phyloP scores from a whole-genome alignment of 495 filamentous ascomycete genomes.

The Cercophora newfieldiana region DNA sequence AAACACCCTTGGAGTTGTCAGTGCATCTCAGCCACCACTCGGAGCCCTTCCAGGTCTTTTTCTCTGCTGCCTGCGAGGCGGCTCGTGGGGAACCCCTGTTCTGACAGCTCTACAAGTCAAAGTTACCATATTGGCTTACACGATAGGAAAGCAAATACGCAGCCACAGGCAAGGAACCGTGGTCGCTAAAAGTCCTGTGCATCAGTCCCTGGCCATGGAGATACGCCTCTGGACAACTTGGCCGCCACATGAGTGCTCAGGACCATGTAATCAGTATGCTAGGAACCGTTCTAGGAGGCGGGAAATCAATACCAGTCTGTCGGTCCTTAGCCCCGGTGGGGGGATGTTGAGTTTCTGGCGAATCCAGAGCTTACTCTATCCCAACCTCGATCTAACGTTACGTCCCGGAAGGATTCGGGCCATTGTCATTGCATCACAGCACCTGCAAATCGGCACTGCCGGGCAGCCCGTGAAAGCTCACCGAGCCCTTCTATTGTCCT shows the following conservation, averaged over 20 bases:
- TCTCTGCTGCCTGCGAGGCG: background rate
- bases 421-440: background rate
- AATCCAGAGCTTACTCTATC: background rate
- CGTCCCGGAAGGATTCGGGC: background rate
- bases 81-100: constrained; percentile 9
- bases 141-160: background rate
- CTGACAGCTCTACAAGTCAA: background rate
- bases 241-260: too few species aligned
- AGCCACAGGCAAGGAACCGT: background rate
- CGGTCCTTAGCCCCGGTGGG: background rate
- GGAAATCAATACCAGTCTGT: background rate
- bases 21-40: constrained; percentile 19
- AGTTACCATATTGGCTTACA: background rate
- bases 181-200: background rate
- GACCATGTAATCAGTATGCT: too few species aligned
- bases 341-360: too few species aligned
- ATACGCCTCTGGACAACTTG: too few species aligned
- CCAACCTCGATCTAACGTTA: background rate
- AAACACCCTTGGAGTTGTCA: constrained; percentile 1
- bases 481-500: background rate
- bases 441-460: background rate
- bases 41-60: constrained; percentile 18
- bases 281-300: too few species aligned
- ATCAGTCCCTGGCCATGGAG: too few species aligned
- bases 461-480: background rate